Conservation (phyloP, 2,329 filamentous ascomycete genomes). For the Biscogniauxia marginata region DNA sequence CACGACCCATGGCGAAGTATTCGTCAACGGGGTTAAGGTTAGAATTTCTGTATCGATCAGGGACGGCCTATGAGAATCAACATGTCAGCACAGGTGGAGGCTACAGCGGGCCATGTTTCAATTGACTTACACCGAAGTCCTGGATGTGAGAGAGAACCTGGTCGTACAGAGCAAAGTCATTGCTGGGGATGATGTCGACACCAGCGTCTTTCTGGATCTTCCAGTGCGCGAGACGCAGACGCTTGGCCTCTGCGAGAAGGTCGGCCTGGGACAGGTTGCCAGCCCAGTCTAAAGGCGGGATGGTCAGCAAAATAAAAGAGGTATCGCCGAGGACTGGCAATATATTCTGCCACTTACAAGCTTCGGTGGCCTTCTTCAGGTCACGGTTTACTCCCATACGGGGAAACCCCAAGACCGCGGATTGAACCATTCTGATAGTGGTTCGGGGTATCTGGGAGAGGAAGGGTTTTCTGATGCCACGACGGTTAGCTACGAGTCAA, state of each 20-base stretch:
- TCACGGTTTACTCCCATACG: constrained; percentile 98
- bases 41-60: constrained; percentile 90
- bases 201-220: constrained; percentile 99
- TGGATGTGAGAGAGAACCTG: constrained; percentile 98
- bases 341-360: constrained; percentile 54
- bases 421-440: constrained; percentile 59
- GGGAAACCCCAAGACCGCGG: constrained; percentile 93
- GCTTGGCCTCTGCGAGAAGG: constrained; percentile 92
- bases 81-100: constrained; percentile 17
- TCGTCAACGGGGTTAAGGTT: constrained; percentile 86
- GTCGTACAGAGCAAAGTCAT: constrained; percentile 99
- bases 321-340: constrained; percentile 4
- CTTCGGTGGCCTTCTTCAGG: constrained; percentile 99
- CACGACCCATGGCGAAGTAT: constrained; percentile 99
- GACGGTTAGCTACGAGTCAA: constrained; percentile 9
- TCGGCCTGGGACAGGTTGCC: constrained; percentile 92
- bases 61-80: constrained; percentile 64
- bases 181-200: constrained; percentile 97
- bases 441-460: constrained; percentile 22
- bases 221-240: constrained; percentile 95
- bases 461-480: constrained; percentile 20
- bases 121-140: constrained; percentile 79
- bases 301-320: constrained; percentile 17
- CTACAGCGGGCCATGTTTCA: background rate
- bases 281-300: constrained; percentile 63